phyloP scores from a whole-genome alignment of 2,329 filamentous ascomycete genomes.

The Hypoxylon sp. region DNA sequence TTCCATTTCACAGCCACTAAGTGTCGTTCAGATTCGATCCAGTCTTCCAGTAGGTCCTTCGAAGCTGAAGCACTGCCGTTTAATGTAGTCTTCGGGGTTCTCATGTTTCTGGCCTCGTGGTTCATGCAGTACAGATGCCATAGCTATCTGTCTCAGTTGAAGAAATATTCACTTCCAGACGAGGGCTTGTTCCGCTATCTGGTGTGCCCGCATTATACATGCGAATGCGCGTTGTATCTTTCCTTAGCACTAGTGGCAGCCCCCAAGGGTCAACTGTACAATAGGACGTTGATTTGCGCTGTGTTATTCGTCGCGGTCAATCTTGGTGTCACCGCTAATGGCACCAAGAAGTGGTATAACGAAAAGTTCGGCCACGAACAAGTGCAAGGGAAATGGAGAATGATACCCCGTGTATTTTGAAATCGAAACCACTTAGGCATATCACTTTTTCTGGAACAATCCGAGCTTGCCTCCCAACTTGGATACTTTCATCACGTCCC shows the following conservation, averaged over 20 bases:
- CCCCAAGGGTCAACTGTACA: conserved; percentile 75
- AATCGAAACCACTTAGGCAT: conserved; percentile 18
- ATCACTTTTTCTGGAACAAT: conserved; percentile 60
- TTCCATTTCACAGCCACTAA: conserved; percentile 10
- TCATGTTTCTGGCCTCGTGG: conserved; percentile 78
- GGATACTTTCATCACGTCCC: conserved; percentile 88
- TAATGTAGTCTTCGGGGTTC: conserved; percentile 69
- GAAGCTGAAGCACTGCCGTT: conserved; percentile 55
- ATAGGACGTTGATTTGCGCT: conserved; percentile 79
- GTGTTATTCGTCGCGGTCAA: conserved; percentile 83
- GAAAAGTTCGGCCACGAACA: conserved; percentile 78
- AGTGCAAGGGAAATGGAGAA: conserved; percentile 76
- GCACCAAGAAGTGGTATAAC: conserved; percentile 84
- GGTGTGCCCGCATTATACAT: conserved; percentile 91
- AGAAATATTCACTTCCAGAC: conserved; percentile 86
- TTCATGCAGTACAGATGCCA: conserved; percentile 82
- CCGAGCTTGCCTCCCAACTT: conserved; percentile 79
- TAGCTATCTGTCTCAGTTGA: conserved; percentile 75
- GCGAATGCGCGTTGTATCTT: conserved; percentile 87
- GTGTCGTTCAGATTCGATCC: conserved; percentile 53
- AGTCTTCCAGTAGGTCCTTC: conserved; percentile 45
- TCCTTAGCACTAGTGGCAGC: conserved; percentile 82
- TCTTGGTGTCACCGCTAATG: conserved; percentile 83
- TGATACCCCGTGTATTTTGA: conserved; percentile 80
- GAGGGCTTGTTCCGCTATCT: conserved; percentile 79